phyloP scores from a whole-genome alignment of 345 rosid species.

The Laguncularia racemosa region DNA sequence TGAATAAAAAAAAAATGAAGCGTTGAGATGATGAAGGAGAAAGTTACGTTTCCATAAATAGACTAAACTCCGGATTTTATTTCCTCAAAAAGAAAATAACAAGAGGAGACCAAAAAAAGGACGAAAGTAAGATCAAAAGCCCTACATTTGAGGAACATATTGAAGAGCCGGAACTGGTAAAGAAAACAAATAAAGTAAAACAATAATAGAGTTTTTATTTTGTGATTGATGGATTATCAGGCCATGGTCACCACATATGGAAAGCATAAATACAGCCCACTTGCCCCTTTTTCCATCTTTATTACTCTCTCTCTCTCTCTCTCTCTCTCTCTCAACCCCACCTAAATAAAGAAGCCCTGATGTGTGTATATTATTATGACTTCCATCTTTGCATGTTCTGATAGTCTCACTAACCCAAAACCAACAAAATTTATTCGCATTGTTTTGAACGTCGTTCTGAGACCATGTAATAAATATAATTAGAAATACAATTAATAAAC shows the following conservation, averaged over 20 bases:
- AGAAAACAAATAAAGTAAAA: neutral
- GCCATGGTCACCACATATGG: neutral
- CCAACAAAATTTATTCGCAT: too few species aligned
- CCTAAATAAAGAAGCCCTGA: constrained; percentile 5
- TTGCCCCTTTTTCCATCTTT: neutral
- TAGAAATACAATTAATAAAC: too few species aligned
- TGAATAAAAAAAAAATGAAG: too few species aligned
- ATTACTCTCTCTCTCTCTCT: neutral
- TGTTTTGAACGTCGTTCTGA: too few species aligned
- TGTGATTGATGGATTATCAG: constrained; percentile 4
- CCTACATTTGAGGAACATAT: neutral
- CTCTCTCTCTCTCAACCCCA: neutral
- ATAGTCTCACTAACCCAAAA: neutral
- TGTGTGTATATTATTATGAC: neutral
- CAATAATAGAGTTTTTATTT: neutral
- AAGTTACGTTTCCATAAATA: too few species aligned
- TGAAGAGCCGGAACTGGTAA: constrained; percentile 1
- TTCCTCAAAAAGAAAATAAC: too few species aligned
- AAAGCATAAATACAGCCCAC: neutral
- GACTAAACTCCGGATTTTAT: too few species aligned
- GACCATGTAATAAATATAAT: too few species aligned
- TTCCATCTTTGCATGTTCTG: constrained; percentile 4
- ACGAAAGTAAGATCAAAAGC: too few species aligned
- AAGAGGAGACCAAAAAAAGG: too few species aligned
- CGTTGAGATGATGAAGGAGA: too few species aligned